Evolutionary conservation across 208 protist genomes (phyloP).

Genomic region (Wallacemonas sp.): DNA sequence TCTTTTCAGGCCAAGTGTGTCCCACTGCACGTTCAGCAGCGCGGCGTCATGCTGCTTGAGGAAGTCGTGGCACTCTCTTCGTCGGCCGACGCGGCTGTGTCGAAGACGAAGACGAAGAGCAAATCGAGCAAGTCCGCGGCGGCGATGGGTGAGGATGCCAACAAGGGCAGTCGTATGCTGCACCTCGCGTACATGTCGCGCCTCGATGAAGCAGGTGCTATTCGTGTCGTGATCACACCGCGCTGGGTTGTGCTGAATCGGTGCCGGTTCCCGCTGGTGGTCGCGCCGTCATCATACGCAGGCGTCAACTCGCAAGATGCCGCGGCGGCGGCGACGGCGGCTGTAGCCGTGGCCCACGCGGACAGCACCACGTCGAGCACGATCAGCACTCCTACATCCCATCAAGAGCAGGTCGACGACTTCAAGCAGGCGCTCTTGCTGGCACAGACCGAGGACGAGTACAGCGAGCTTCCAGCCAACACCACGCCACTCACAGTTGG

Average conservation of each 20-base stretch:
- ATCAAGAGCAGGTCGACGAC: slow-evolving; percentile 28
- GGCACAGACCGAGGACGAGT: not conserved
- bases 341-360: slow-evolving; percentile 20
- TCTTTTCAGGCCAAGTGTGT: slow-evolving; percentile 43
- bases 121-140: not conserved
- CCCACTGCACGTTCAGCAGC: slow-evolving; percentile 80
- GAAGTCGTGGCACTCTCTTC: slow-evolving; percentile 14
- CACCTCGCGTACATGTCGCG: slow-evolving; percentile 73
- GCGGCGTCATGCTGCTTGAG: slow-evolving; percentile 69
- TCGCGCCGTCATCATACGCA: slow-evolving; percentile 42
- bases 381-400: slow-evolving; percentile 16
- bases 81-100: not conserved
- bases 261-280: slow-evolving; percentile 53
- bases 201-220: slow-evolving; percentile 52
- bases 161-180: slow-evolving; percentile 22
- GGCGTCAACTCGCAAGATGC: slow-evolving; percentile 39
- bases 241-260: slow-evolving; percentile 89
- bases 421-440: slow-evolving; percentile 21
- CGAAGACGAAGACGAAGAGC: slow-evolving; percentile 12
- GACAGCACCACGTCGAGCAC: slow-evolving; percentile 11
- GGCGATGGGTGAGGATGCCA: not conserved
- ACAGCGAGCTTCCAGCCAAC: not conserved
- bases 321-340: slow-evolving; percentile 28
- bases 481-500: slow-evolving; percentile 25
- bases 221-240: slow-evolving; percentile 75